Base-by-base conservation (phyloP, 345 rosid species). In the Pelargonium nanum region DNA sequence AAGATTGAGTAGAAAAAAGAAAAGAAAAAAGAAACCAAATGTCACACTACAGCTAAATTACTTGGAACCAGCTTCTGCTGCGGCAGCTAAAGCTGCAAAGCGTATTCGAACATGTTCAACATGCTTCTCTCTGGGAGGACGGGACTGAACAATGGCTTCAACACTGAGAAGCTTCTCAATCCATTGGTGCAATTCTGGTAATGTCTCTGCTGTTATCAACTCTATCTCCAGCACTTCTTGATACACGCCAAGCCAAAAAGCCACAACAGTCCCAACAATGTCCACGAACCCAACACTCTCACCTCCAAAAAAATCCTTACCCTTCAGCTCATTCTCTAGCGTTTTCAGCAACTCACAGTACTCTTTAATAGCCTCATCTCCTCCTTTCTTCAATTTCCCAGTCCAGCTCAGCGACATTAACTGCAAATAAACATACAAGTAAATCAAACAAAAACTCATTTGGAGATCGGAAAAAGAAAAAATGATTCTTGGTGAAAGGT, bases 301-400 rank as follows among this genome's bases (percentile, higher is more conserved):
- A 1, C 77, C 77, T 2, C 69, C 80, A 24, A 78, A 75, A 40
- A 75, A 75, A 8, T 64, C 16, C 61, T 73, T 70, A 12, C 75
- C 70, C 1, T 56, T 68, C 12, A 73, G 25, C 56, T 65, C 68
- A 26, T 65, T 63, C 58, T 73, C 80, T 40, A 78, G 75, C 17
- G 67, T 17, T 44, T 26, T 62, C 26, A 75, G 0, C 19, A 62
- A 69, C 55, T 50, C 56, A 17, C 0, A 61, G 52, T 69, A 50
- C 60, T 72, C 77, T 54, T 79, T 57, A 40, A 67, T 21, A 5
- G 61, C 67, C 45, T 68, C 19, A 22, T 66, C 58, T 53, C 19
- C 21, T 6, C 65, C 67, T 24, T 65, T 58, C 26, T 63, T 69
- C 44, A 59, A 68, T 26, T 54, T 59, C 2, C 28, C 24, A 17